Evolutionary conservation across 768 basidiomycete species (phyloP), one percentile per base, ranked within the genome.

Genomic region (Obba rivulosa): DNA sequence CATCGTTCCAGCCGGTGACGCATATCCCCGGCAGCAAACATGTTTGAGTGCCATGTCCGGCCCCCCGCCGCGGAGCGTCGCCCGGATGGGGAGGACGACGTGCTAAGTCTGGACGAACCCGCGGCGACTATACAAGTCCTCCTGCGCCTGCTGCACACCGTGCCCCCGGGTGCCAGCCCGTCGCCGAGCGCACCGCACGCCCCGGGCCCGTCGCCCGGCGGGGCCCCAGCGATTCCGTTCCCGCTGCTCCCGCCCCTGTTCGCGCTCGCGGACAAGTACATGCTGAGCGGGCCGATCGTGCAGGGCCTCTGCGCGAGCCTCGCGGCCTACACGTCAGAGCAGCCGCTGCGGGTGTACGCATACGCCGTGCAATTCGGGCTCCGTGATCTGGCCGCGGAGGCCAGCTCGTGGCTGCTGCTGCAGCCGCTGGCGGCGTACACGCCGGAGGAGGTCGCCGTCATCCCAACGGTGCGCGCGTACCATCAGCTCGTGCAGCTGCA

Each of bases 221-320:
- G 59, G 43, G 60, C 60, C 62, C 57, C 44, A 40, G 34, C 10
- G 66, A 80, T 87, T 38, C 86, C 86, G 1, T 70, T 83, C 9
- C 85, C 85, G 18, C 63, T 87, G 16, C 74, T 87, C 34, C 70
- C 78, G 13, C 55, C 73, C 41, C 67, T 87, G 53, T 74, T 81
- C 58, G 65, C 59, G 39, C 68, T 87, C 36, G 77, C 72, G 28
- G 86, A 87, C 64, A 87, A 88, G 60, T 87, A 87, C 56, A 70
- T 68, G 3, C 67, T 87, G 18, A 68, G 74, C 24, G 71, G 72
- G 8, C 53, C 70, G 4, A 70, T 80, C 41, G 57, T 71, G 46
- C 59, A 63, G 2, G 61, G 66, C 16, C 57, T 87, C 40, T 67
- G 70, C 49, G 63, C 65, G 21, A 85, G 87, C 62, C 64, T 88